Percentiles rank a stretch among this genome's conserved stretches.
Conservation (phyloP, 2,329 filamentous ascomycete species). For the Gaeumannomyces sp. region DNA sequence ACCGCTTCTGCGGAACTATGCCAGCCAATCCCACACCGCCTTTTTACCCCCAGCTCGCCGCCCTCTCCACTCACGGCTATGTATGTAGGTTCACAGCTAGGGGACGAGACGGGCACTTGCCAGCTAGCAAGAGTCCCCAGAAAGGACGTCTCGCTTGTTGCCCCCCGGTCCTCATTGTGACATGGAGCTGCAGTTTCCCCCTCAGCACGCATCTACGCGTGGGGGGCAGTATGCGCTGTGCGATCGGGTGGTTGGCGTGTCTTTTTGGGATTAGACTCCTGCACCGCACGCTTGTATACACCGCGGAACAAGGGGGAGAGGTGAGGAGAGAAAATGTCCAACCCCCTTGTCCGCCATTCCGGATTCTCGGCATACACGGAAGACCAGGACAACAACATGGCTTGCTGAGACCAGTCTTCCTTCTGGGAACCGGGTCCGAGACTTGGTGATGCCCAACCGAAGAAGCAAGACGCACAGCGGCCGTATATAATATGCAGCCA, state of each 20-base stretch:
- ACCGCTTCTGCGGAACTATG: not conserved
- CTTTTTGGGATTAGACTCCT: not conserved
- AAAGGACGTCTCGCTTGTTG: not conserved
- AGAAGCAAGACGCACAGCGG: not conserved
- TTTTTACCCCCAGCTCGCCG: not conserved
- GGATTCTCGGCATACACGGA: not conserved
- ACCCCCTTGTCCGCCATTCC: not conserved
- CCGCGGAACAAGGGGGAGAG: not conserved
- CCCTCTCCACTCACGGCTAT: not conserved
- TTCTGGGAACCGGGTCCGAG: not conserved
- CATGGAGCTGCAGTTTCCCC: not conserved
- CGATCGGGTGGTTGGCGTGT: not conserved
- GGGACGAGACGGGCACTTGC: not conserved
- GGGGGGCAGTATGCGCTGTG: not conserved
- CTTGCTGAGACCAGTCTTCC: not conserved
- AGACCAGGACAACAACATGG: too few relatives aligned
- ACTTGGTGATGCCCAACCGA: not conserved
- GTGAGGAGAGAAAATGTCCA: not conserved
- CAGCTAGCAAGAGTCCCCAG: not conserved
- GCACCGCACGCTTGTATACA: not conserved
- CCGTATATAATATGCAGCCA: not conserved
- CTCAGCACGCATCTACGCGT: not conserved
- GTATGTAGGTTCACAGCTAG: not conserved
- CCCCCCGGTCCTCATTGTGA: not conserved
- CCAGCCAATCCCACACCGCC: not conserved